Base-by-base conservation (phyloP, 1,284 basidiomycete genomes). In the Ganoderma meredithae region DNA sequence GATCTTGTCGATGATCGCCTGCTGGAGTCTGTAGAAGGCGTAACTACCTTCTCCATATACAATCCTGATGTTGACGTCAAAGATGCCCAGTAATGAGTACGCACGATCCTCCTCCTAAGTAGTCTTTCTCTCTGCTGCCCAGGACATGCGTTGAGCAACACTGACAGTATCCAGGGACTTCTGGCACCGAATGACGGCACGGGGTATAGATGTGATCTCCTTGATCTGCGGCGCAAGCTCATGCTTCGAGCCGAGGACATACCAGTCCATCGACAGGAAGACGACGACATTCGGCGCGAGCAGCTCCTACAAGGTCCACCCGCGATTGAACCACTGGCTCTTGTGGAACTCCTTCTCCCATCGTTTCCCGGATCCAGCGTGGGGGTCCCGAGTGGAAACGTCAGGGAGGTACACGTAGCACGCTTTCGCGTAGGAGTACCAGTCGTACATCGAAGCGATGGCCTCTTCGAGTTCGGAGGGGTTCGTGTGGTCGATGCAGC, bases 321-420 rank as follows among this genome's bases (percentile, higher is more conserved):
- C 44, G 9, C 61, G 61, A 1, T 1, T 1, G 47, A 44, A 44
- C 61, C 61, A 62, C 58, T 47, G 8, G 22, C 60, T 61, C 8
- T n/a, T 4, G 15, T 40, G 25, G 25, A 61, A 61, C 44, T 62
- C 40, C 12, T 5, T 22, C 19, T 33, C 43, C 41, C 31, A 44
- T 43, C 4, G 3, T 3, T 33, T 31, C 19, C 31, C 31, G 5
- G 31, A 5, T 31, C n/a, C 2, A 17, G 43, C 43, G n/a, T 15
- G 25, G 15, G 31, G 2, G 31, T 31, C 31, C 31, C 31, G 31
- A 31, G n/a, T 44, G n/a, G 40, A 47, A 19, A 63, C 62, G 27
- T 63, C 62, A 10, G n/a, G 22, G n/a, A 63, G 36, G 33, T 36
- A 63, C 22, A 22, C 62, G 22, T 63, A 63, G 62, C 62, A 63